Percentiles rank a stretch among this genome's conserved stretches.
These are phyloP conservation scores for Backusella sp. DNA, from an alignment of 192 early-diverging fungal species.

Conservation along the genomic window DNA sequence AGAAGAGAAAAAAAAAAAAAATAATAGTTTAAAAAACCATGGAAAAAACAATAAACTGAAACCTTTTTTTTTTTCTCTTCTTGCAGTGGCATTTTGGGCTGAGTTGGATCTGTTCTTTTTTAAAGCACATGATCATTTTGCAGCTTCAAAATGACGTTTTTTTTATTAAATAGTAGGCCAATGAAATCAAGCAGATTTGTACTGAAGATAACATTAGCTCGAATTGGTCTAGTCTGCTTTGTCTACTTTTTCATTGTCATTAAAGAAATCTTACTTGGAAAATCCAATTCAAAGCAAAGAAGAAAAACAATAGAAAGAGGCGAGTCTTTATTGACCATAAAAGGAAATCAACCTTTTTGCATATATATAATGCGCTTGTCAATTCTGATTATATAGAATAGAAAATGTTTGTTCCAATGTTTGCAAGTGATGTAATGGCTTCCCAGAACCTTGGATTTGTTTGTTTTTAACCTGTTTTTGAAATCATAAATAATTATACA, in stretches of 20 bases:
- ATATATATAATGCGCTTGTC: background rate
- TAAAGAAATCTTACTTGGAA: too few relatives aligned
- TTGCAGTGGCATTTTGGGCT: background rate
- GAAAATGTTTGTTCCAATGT: background rate
- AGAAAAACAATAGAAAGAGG: background rate
- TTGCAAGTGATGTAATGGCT: background rate
- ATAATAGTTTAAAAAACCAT: background rate
- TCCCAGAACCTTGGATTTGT: too few relatives aligned
- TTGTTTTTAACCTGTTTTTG: too few relatives aligned
- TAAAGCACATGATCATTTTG: background rate
- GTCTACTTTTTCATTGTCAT: too few relatives aligned
- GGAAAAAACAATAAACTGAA: slow-evolving; percentile 3
- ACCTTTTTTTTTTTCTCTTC: background rate
- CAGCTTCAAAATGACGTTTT: background rate
- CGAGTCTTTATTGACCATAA: background rate
- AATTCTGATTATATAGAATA: background rate
- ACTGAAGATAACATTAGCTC: background rate
- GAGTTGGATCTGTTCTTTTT: background rate
- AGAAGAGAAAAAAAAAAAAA: background rate
- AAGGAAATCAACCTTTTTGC: background rate
- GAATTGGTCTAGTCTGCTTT: background rate
- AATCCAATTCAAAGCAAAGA: too few relatives aligned
- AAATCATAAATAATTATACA: too few relatives aligned
- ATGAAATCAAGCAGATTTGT: background rate
- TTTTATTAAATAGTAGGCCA: background rate